Percentiles rank a stretch among this genome's conserved stretches.
Evolutionary conservation across 2,329 filamentous ascomycete genomes (phyloP).

Genomic region (Sclerotiophoma versabilis): DNA sequence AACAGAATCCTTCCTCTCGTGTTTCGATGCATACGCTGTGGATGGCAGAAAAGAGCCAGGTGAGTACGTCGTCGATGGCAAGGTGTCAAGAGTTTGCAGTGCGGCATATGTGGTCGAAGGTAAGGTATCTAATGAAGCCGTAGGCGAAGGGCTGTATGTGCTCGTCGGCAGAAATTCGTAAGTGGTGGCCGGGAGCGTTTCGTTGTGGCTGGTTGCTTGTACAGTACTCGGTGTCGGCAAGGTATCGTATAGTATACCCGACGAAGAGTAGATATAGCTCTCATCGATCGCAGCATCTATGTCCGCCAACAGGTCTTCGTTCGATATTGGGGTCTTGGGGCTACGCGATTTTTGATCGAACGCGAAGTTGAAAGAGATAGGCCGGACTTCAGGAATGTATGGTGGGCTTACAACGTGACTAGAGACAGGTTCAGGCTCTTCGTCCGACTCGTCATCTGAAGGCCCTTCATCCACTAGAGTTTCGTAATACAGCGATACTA

Average conservation of each 20-base stretch:
- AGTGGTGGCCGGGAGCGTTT: conserved; percentile 18
- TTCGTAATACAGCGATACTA: conserved; percentile 21
- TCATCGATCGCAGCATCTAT: conserved; percentile 39
- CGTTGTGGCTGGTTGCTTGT: background rate
- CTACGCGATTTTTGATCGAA: conserved; percentile 24
- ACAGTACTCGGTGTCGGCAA: conserved; percentile 7
- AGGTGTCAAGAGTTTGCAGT: background rate
- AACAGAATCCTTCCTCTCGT: conserved; percentile 32
- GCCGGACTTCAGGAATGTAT: conserved; percentile 11
- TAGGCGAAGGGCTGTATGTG: background rate
- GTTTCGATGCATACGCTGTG: conserved; percentile 18
- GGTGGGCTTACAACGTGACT: conserved; percentile 1
- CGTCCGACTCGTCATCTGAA: conserved; percentile 1
- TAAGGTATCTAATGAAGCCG: background rate
- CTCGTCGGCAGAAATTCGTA: conserved; percentile 15
- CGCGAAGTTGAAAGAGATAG: conserved; percentile 23
- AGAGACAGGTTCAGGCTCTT: background rate
- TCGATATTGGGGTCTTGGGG: conserved; percentile 13
- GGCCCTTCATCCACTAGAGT: background rate
- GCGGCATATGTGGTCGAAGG: conserved; percentile 22
- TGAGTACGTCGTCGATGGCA: conserved; percentile 7
- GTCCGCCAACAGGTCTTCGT: conserved; percentile 28
- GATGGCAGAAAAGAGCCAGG: conserved; percentile 16
- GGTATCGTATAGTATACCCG: background rate
- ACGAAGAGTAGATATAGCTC: conserved; percentile 27